Evolutionary conservation across 169 alveolate genomes (phyloP), one percentile per base, ranked within the genome.

Genomic region (Hepatocystis sp.): DNA sequence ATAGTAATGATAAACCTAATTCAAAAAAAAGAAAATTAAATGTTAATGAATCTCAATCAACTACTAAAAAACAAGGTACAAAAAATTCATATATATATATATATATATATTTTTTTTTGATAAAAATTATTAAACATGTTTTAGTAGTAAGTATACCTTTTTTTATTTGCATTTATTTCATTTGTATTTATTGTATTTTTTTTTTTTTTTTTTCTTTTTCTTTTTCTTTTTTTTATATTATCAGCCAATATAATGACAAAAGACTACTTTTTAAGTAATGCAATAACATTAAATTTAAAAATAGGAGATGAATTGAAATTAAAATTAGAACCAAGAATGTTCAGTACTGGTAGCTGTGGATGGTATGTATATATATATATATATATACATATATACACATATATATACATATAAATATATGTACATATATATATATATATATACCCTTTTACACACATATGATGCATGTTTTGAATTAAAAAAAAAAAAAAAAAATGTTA

Each of bases 271-370:
- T 27, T 89, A 56, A 61, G 76, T 27, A 89, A 84, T 51, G 93
- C 95, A 19, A 39, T 66, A 44, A n/a, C 90, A 8, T 63, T 78
- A 36, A 47, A 13, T 11, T 81, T 67, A 66, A 63, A 81, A 32
- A 27, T 60, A 25, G 46, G 84, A 13, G 65, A 81, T 21, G 63
- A 85, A 34, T 44, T 91, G 21, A 85, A 85, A 40, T 81, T 91
- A 27, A 84, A 65, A 49, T 55, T 88, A 28, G 91, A 84, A 25
- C 92, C 93, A 36, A 78, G 92, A 84, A 39, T 53, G 25, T 91
- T 91, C 65, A 89, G 93, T 25, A 91, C 95, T 17, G 93, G 90
- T 10, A 91, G 92, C 67, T 88, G 93, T 44, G 95, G 95, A 51
- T 91, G 95, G 95, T 91, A 46, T 36, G 47, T 36, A 10, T 36